Evolutionary conservation across 2,329 filamentous ascomycete species (phyloP).

Genomic region (Pseudogymnoascus sp.): DNA sequence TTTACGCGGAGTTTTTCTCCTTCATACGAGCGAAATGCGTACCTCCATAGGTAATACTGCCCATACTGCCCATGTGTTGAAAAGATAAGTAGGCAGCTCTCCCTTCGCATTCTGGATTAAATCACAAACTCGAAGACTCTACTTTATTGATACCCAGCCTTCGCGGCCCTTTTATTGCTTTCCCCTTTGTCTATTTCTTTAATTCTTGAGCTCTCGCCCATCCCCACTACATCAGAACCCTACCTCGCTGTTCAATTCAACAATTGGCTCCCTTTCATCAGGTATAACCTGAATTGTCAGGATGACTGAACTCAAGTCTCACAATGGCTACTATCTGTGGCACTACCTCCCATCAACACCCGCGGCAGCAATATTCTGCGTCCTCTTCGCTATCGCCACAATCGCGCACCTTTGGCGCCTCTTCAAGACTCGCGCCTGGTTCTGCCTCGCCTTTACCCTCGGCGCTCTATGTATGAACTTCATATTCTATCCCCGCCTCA

Average conservation of each 20-base stretch:
- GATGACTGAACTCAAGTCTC: constrained; percentile 7
- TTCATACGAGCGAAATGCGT: background rate
- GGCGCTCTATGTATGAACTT: constrained; percentile 33
- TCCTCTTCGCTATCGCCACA: constrained; percentile 27
- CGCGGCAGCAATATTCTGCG: constrained; percentile 34
- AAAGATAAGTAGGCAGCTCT: background rate
- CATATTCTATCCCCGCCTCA: constrained; percentile 11
- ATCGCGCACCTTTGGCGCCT: constrained; percentile 26
- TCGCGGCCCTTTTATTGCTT: background rate
- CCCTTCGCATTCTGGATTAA: background rate
- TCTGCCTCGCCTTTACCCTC: constrained; percentile 30
- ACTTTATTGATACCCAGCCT: background rate
- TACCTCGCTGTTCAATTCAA: background rate
- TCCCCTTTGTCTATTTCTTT: background rate
- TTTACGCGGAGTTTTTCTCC: background rate
- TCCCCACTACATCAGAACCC: background rate
- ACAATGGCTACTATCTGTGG: constrained; percentile 30
- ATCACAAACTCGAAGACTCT: background rate
- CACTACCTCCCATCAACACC: constrained; percentile 41
- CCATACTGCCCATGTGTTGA: background rate
- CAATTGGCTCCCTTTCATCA: background rate
- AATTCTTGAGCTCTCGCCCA: background rate
- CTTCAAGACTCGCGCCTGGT: constrained; percentile 24
- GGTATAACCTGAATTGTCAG: background rate
- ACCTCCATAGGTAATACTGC: background rate